Evolutionary conservation across 2,329 filamentous ascomycete genomes (phyloP).

Genomic region (Trichoderma arundinaceum): DNA sequence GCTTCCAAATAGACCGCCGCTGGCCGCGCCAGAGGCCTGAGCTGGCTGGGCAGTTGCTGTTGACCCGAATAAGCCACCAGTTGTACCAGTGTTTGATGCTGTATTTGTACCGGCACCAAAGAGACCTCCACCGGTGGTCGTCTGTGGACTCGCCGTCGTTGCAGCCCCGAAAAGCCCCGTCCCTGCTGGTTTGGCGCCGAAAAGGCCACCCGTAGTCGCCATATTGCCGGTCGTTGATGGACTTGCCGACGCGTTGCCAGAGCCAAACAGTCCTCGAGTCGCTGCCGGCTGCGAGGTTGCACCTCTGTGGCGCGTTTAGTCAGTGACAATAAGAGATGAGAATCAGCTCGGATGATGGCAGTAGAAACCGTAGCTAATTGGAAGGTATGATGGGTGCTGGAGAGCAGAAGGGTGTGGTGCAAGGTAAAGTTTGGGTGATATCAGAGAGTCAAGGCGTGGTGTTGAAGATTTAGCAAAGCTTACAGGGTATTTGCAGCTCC

Average conservation of each 20-base stretch:
- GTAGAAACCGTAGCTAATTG: slow-evolving; percentile 1
- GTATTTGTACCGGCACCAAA: slow-evolving; percentile 33
- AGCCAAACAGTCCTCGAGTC: slow-evolving; percentile 48
- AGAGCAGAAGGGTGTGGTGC: not conserved
- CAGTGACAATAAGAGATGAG: slow-evolving; percentile 9
- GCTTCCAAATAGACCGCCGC: slow-evolving; percentile 32
- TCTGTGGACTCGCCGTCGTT: slow-evolving; percentile 34
- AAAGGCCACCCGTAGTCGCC: slow-evolving; percentile 48
- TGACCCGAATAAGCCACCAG: slow-evolving; percentile 43
- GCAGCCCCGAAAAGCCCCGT: slow-evolving; percentile 43
- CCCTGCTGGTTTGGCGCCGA: slow-evolving; percentile 43
- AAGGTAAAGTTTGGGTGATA: slow-evolving; percentile 12
- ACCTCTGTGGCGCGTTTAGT: slow-evolving; percentile 35
- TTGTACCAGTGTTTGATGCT: slow-evolving; percentile 32
- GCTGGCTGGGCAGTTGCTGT: slow-evolving; percentile 33
- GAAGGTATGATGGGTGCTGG: not conserved
- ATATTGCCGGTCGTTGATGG: slow-evolving; percentile 42
- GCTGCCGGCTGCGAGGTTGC: slow-evolving; percentile 44
- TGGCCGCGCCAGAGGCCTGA: not conserved
- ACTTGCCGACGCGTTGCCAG: slow-evolving; percentile 39
- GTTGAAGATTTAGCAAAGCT: slow-evolving; percentile 36
- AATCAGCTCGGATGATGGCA: not conserved
- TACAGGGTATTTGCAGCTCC: slow-evolving; percentile 60
- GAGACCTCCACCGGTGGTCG: slow-evolving; percentile 36
- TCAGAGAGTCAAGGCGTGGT: slow-evolving; percentile 18